phyloP scores from a whole-genome alignment of 129 eudicot species.

The Chrysanthemum seticuspe region DNA sequence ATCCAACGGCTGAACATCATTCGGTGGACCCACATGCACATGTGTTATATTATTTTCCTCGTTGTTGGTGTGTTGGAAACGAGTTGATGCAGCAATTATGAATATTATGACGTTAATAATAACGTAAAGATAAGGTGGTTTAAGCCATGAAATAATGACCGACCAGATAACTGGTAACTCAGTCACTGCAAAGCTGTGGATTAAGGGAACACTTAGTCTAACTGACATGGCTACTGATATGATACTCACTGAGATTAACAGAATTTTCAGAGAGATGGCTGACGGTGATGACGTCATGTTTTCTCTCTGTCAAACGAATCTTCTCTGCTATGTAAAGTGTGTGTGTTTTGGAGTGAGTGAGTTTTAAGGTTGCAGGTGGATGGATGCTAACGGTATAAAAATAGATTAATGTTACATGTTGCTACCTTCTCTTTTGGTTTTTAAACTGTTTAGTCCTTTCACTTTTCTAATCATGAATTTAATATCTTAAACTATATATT shows the following conservation, averaged over 20 bases:
- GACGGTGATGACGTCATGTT: conserved; percentile 28
- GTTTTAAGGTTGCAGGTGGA: conserved; percentile 4
- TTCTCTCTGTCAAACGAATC: conserved; percentile 13
- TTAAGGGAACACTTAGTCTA: conserved; percentile 40
- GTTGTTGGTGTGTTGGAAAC: conserved; percentile 29
- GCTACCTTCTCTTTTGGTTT: not conserved
- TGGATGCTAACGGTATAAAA: conserved; percentile 10
- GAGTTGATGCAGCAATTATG: conserved; percentile 63
- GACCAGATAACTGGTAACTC: conserved; percentile 52
- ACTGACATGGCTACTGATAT: conserved; percentile 39
- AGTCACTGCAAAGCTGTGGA: conserved; percentile 28
- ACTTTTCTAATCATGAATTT: not conserved
- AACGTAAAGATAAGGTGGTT: conserved; percentile 76
- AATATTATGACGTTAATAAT: conserved; percentile 73
- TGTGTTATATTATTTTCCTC: conserved; percentile 11
- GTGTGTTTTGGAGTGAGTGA: conserved; percentile 12
- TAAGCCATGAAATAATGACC: conserved; percentile 40
- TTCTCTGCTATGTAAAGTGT: conserved; percentile 11
- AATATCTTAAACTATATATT: too few species aligned
- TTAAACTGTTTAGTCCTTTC: not conserved
- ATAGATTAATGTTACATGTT: not conserved
- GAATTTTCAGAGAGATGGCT: conserved; percentile 34
- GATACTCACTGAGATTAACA: conserved; percentile 46
- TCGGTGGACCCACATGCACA: conserved; percentile 21
- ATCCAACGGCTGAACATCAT: not conserved